phyloP scores from a whole-genome alignment of 1,139 yeast species.

The Suhomyces yuchorum region DNA sequence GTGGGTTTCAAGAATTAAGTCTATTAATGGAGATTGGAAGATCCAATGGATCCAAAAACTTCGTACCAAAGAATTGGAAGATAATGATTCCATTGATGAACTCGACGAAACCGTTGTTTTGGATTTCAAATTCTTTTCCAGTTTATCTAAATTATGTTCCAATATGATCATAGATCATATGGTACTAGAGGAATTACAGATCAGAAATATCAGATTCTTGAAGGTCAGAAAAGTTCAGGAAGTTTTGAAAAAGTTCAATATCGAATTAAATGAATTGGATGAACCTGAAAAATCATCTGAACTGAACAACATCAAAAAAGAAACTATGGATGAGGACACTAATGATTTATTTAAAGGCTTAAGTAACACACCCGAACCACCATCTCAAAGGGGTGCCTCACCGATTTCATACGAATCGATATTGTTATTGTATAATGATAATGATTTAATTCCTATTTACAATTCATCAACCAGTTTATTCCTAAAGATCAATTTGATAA shows the following conservation, averaged over 20 bases:
- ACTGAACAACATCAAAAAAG: neutral
- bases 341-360: neutral
- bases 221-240: constrained; percentile 21
- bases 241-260: constrained; percentile 13
- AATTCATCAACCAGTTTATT: constrained; percentile 42
- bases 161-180: constrained; percentile 65
- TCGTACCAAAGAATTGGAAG: constrained; percentile 18
- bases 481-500: constrained; percentile 32
- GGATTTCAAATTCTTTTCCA: constrained; percentile 52
- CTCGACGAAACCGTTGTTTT: constrained; percentile 20
- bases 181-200: constrained; percentile 60
- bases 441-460: constrained; percentile 36
- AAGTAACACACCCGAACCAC: neutral
- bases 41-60: constrained; percentile 51
- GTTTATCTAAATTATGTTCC: constrained; percentile 54
- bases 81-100: constrained; percentile 18
- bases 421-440: constrained; percentile 37
- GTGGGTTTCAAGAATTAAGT: constrained; percentile 66
- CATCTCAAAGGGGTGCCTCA: neutral
- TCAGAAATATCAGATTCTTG: constrained; percentile 40
- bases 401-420: constrained; percentile 30
- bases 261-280: constrained; percentile 5
- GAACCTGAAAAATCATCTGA: neutral
- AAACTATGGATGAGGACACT: neutral
- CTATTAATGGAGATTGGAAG: constrained; percentile 65